phyloP scores from a whole-genome alignment of 129 eudicot genomes.

The Helianthus annuus region HanXRQr2.0-SUNRISE NC_035444.2:129612373-129612872 shows the following conservation, averaged over 20 bases:
- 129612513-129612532: conserved; percentile 95
- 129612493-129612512: conserved; percentile 94
- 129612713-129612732: conserved; percentile 89
- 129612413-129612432: conserved; percentile 85
- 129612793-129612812: conserved; percentile 95
- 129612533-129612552: conserved; percentile 95
- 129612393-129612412: conserved; percentile 97
- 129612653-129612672: conserved; percentile 95
- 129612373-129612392: neutral
- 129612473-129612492: conserved; percentile 98
- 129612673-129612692: conserved; percentile 91
- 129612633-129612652: conserved; percentile 96
- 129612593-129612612: conserved; percentile 95
- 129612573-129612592: conserved; percentile 99
- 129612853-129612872: conserved; percentile 88
- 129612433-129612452: conserved; percentile 97
- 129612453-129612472: conserved; percentile 98
- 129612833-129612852: conserved; percentile 84
- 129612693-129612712: conserved; percentile 87
- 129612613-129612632: conserved; percentile 96
- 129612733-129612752: conserved; percentile 72
- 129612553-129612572: conserved; percentile 95
- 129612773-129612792: conserved; percentile 95
- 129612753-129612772: conserved; percentile 90
- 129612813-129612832: conserved; percentile 94